Conservation (phyloP, 768 basidiomycete genomes). For the Mycena chlorophos region DNA sequence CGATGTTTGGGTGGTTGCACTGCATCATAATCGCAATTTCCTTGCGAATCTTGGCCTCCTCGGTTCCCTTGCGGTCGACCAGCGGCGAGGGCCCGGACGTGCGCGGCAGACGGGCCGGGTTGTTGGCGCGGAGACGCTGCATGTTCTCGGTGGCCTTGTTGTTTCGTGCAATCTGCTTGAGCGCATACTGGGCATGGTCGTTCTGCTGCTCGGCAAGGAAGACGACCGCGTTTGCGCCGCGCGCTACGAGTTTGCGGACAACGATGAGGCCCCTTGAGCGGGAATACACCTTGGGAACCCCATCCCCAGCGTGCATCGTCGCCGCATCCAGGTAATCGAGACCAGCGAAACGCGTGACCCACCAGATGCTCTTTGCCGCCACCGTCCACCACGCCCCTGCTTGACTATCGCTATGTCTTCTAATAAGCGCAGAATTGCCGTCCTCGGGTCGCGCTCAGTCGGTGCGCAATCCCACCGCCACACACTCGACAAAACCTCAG, state of each 20-base stretch:
- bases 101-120: slow-evolving; percentile 15
- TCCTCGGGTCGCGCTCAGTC: slow-evolving; percentile 85
- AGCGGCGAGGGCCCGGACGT: slow-evolving; percentile 42
- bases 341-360: background rate
- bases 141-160: slow-evolving; percentile 21
- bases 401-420: slow-evolving; percentile 10
- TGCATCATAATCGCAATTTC: slow-evolving; percentile 99
- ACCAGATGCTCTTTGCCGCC: background rate
- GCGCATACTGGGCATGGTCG: slow-evolving; percentile 10
- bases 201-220: slow-evolving; percentile 19
- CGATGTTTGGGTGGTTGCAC: slow-evolving; percentile 85
- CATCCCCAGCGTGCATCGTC: no score
- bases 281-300: background rate
- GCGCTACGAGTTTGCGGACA: no score
- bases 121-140: slow-evolving; percentile 19
- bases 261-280: no score
- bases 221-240: slow-evolving; percentile 17
- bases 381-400: background rate
- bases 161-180: slow-evolving; percentile 22
- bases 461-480: slow-evolving; percentile 48
- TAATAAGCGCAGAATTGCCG: slow-evolving; percentile 70
- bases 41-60: slow-evolving; percentile 81
- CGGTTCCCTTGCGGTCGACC: slow-evolving; percentile 67
- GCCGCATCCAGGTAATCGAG: no score
- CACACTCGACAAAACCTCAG: slow-evolving; percentile 22